Percentiles rank a stretch among this genome's conserved stretches.
These are phyloP conservation scores for Colletotrichum tamarilloi DNA, from an alignment of 2,329 filamentous ascomycete species.

Conservation along the genomic window DNA sequence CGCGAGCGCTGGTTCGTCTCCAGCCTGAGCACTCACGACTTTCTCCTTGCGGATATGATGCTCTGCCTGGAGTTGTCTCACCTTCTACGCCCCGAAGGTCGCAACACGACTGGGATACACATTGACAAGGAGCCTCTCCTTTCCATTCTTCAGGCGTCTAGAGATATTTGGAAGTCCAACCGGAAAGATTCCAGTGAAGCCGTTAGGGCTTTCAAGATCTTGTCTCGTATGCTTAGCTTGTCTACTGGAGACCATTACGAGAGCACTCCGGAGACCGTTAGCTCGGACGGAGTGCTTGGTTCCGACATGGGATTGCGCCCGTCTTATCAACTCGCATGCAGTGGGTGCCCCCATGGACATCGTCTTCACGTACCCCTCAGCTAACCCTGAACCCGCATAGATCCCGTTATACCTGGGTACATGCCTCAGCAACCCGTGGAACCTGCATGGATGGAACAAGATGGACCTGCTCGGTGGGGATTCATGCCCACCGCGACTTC, in stretches of 20 bases:
- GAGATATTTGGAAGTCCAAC: slow-evolving; percentile 42
- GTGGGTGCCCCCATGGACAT: not conserved
- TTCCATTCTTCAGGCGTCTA: slow-evolving; percentile 41
- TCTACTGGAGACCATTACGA: slow-evolving; percentile 41
- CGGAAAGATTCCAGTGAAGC: slow-evolving; percentile 42
- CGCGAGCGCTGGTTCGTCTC: slow-evolving; percentile 55
- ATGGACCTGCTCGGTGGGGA: not conserved
- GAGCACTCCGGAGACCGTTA: slow-evolving; percentile 37
- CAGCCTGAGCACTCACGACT: slow-evolving; percentile 56
- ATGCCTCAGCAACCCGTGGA: not conserved
- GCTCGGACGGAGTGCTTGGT: not conserved
- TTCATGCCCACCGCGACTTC: not conserved
- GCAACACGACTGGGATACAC: slow-evolving; percentile 25
- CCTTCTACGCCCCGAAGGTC: slow-evolving; percentile 23
- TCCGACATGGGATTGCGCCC: slow-evolving; percentile 15
- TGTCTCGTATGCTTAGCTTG: slow-evolving; percentile 44
- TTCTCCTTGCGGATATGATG: slow-evolving; percentile 59
- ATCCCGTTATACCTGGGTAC: not conserved
- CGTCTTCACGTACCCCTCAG: not conserved
- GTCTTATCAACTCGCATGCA: slow-evolving; percentile 27
- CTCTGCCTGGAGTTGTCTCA: slow-evolving; percentile 51
- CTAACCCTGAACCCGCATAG: not conserved
- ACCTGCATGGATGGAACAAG: not conserved
- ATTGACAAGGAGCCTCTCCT: slow-evolving; percentile 41
- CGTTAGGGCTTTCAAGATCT: slow-evolving; percentile 43